A percentile compares a stretch with the other conserved stretches of the same genome.
These are phyloP conservation scores for Phytopythium delawarense DNA, from an alignment of 352 stramenopile genomes.

Conservation along the genomic window DNA sequence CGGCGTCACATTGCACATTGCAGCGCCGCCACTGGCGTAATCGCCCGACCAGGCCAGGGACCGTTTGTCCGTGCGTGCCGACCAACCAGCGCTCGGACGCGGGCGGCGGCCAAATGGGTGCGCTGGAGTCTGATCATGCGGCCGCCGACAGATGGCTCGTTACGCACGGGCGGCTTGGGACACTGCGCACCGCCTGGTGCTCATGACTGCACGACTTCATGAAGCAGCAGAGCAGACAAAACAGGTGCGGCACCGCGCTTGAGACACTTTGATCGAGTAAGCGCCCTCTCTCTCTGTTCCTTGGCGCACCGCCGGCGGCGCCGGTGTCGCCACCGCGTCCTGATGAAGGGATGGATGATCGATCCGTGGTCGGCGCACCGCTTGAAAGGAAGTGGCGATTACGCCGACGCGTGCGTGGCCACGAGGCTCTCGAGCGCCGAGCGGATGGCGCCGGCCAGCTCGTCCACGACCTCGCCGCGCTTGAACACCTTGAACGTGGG, in stretches of 20 bases:
- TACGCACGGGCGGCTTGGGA: no score
- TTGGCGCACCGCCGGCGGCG: background rate
- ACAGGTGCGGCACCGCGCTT: conserved; percentile 3
- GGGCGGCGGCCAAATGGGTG: no score
- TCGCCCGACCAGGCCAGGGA: background rate
- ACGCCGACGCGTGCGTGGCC: conserved; percentile 27
- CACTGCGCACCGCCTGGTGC: no score
- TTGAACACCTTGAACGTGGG: conserved; percentile 94
- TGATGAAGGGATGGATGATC: no score
- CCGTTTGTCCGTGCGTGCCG: background rate
- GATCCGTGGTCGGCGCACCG: background rate
- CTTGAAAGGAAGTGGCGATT: background rate
- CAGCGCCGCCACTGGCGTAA: background rate
- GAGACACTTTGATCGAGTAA: conserved; percentile 4
- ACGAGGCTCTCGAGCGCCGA: conserved; percentile 54
- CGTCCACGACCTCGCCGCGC: conserved; percentile 80
- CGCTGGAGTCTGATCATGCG: no score
- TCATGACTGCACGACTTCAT: no score
- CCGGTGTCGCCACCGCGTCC: background rate
- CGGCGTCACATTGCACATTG: background rate
- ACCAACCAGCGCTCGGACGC: background rate
- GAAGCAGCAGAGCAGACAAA: background rate
- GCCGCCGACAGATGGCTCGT: no score
- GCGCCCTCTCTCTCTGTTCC: background rate
- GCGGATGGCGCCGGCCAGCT: conserved; percentile 77